phyloP scores from a whole-genome alignment of 176 grass and related monocot species.

The Oryza rufipogon region DNA sequence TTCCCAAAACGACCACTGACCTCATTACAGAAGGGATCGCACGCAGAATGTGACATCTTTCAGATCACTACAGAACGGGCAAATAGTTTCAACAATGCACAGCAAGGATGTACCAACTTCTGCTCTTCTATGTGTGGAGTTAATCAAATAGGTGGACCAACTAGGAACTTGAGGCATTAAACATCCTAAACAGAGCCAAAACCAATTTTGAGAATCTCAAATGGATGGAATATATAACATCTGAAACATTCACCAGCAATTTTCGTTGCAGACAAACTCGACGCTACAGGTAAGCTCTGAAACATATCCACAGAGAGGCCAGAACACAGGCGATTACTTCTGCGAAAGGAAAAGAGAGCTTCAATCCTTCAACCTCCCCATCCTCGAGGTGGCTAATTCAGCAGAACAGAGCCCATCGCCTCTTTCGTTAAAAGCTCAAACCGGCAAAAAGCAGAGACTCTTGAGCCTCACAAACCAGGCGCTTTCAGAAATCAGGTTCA shows the following conservation, averaged over 20 bases:
- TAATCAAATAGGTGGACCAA: not conserved
- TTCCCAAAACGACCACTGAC: not conserved
- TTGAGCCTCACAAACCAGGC: not conserved
- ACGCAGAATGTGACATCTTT: slow-evolving; percentile 3
- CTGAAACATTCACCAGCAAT: not conserved
- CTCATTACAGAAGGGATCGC: not conserved
- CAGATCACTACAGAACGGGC: slow-evolving; percentile 7
- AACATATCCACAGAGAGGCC: slow-evolving; percentile 9
- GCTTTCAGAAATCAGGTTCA: not conserved
- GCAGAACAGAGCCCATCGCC: not conserved
- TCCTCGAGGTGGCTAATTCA: slow-evolving; percentile 1
- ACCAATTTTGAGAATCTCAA: slow-evolving; percentile 3
- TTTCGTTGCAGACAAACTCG: not conserved
- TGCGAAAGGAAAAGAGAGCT: not conserved
- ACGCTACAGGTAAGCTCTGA: not conserved
- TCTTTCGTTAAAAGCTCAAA: slow-evolving; percentile 2
- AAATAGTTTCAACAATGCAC: not conserved
- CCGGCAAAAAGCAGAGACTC: not conserved
- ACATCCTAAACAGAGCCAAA: not conserved
- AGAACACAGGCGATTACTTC: not conserved
- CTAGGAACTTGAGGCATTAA: not conserved
- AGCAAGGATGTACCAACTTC: not conserved
- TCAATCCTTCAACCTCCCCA: not conserved
- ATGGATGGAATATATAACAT: not conserved
- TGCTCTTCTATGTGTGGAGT: not conserved